A percentile compares a stretch with the other conserved stretches of the same genome.
These are phyloP conservation scores for Salinomyces thailandicus DNA, from an alignment of 2,329 filamentous ascomycete genomes.

Conservation along the genomic window DNA sequence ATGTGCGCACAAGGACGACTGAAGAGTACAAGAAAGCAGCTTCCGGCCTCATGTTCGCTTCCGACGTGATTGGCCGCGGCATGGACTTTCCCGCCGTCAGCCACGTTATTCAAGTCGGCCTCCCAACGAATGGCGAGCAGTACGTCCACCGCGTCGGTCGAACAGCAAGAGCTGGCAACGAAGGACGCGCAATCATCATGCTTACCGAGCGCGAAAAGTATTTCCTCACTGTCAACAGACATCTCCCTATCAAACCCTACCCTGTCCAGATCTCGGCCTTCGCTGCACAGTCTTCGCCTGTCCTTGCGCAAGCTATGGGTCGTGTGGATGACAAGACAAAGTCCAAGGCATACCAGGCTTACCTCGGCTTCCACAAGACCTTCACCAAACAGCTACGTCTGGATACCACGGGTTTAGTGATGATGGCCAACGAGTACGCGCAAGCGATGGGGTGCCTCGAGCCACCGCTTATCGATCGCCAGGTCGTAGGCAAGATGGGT, in stretches of 20 bases:
- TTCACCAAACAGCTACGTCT: slow-evolving; percentile 35
- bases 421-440: slow-evolving; percentile 35
- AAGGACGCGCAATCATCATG: slow-evolving; percentile 45
- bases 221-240: slow-evolving; percentile 40
- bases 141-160: slow-evolving; percentile 93
- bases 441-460: slow-evolving; percentile 35
- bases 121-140: slow-evolving; percentile 42
- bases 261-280: slow-evolving; percentile 32
- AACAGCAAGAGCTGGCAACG: slow-evolving; percentile 78
- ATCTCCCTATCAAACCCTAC: slow-evolving; percentile 42
- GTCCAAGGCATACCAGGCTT: slow-evolving; percentile 37
- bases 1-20: slow-evolving; percentile 33
- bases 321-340: slow-evolving; percentile 32
- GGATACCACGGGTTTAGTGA: slow-evolving; percentile 30
- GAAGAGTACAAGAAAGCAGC: slow-evolving; percentile 35
- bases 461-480: slow-evolving; percentile 36
- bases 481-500: slow-evolving; percentile 38
- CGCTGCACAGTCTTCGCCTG: slow-evolving; percentile 24
- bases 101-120: slow-evolving; percentile 65
- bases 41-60: slow-evolving; percentile 43
- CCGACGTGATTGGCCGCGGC: slow-evolving; percentile 78
- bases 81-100: slow-evolving; percentile 98
- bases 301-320: slow-evolving; percentile 24
- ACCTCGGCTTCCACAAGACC: slow-evolving; percentile 38
- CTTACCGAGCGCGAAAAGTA: slow-evolving; percentile 43